Evolutionary conservation across 805 yeast genomes (phyloP), one percentile per base, ranked within the genome.

Genomic region (Starmera quercuum): DNA sequence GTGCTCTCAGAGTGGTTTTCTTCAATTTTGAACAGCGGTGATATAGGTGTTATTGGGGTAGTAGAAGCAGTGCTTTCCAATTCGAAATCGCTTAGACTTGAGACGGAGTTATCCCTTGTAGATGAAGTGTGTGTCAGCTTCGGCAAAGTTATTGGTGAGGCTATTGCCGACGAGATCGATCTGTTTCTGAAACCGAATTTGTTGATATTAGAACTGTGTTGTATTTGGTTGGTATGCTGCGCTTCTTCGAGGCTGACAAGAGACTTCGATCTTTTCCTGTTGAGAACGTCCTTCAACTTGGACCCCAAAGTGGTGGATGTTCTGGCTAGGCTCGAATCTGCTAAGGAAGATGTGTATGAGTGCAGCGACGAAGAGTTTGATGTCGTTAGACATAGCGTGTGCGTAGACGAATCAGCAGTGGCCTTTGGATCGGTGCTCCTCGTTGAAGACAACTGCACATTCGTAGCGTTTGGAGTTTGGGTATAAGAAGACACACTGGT

Each of bases 71-170:
- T 35, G 7, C 13, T 23, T 23, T 23, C 26, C 26, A 23, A 12
- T 20, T 49, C 53, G 12, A 33, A 22, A 20, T 51, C 54, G 21
- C 51, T 42, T 7, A 47, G 23, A 15, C 47, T 44, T 3, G 52
- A 44, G 11, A 48, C 42, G 17, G 54, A 49, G 34, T 45, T 48
- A 20, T 49, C 53, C 10, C 54, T 32, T 18, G 51, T 41, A 7
- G 32, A 23, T 7, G 26, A n/a, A 3, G 32, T 12, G 19, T 22
- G 26, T 3, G 24, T 21, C 6, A 20, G 26, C 3, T 11, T 11
- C 7, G 29, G 32, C 7, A 18, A n/a, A n/a, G 20, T 17, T 15
- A 17, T 21, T 30, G 32, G 20, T n/a, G 22, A 20, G 7, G 19
- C 14, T 7, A 14, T 31, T 19, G 17, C 21, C 11, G 41, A 24